Conservation (phyloP, 257 asterid species). For the Salvia hispanica region DNA sequence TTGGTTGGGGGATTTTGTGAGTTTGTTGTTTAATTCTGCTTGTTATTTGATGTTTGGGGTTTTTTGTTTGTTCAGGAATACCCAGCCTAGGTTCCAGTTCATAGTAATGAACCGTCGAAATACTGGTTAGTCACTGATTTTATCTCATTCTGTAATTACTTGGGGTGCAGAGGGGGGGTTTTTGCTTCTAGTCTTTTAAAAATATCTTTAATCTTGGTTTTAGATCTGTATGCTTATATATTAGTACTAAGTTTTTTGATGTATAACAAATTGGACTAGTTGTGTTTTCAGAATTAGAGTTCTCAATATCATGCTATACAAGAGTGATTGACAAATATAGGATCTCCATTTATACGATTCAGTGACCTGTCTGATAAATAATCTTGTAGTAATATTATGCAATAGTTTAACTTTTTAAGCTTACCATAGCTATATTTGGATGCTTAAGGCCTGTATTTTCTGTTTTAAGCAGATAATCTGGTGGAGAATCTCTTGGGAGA, state of each 20-base stretch:
- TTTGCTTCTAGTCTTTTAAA: background rate
- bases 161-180: constrained; percentile 10
- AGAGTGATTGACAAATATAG: background rate
- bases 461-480: constrained; percentile 68
- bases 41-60: constrained; percentile 3
- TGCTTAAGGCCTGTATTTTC: constrained; percentile 22
- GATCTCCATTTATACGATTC: background rate
- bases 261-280: background rate
- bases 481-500: constrained; percentile 95
- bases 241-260: background rate
- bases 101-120: constrained; percentile 84
- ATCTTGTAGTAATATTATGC: constrained; percentile 9
- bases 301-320: background rate
- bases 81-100: constrained; percentile 81
- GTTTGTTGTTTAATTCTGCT: background rate
- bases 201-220: background rate
- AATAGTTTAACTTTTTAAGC: constrained; percentile 2
- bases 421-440: constrained; percentile 1
- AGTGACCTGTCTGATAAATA: background rate
- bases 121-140: constrained; percentile 54
- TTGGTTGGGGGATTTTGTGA: no score
- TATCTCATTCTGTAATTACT: constrained; percentile 1
- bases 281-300: background rate
- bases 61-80: constrained; percentile 51
- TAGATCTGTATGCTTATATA: background rate